Conservation (phyloP, 495 filamentous ascomycete genomes). For the Xylaria palmicola region DNA sequence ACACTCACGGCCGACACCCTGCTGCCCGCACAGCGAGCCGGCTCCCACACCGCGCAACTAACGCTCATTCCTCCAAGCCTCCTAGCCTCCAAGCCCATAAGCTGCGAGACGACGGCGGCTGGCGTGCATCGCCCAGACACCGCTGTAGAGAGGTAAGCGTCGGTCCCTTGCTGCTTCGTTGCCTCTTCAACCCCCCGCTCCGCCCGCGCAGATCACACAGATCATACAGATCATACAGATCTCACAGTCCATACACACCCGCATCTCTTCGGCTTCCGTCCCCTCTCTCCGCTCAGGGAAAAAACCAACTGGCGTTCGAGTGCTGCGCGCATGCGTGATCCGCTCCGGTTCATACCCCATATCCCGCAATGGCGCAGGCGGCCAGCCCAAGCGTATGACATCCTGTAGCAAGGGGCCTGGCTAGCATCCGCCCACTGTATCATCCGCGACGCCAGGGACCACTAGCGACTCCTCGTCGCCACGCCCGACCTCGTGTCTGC, state of each 20-base stretch:
- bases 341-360: background rate
- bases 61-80: background rate
- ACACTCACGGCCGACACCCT: no score
- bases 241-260: conserved; percentile 1
- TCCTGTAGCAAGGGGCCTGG: conserved; percentile 13
- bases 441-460: conserved; percentile 1
- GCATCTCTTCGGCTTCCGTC: conserved; percentile 6
- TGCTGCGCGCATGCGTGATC: background rate
- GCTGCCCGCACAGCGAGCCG: conserved; percentile 4
- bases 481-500: background rate
- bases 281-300: background rate
- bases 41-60: background rate
- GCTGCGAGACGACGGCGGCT: no score
- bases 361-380: conserved; percentile 1
- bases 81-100: no score
- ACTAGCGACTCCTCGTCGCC: background rate
- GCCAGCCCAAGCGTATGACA: background rate
- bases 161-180: no score
- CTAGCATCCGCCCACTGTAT: background rate
- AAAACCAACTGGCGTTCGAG: background rate
- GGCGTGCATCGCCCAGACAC: no score
- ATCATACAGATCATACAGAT: conserved; percentile 29
- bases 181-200: background rate
- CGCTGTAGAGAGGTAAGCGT: conserved; percentile 13
- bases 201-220: conserved; percentile 28